Conservation (phyloP, 257 asterid genomes). For the Anisodus acutangulus region DNA sequence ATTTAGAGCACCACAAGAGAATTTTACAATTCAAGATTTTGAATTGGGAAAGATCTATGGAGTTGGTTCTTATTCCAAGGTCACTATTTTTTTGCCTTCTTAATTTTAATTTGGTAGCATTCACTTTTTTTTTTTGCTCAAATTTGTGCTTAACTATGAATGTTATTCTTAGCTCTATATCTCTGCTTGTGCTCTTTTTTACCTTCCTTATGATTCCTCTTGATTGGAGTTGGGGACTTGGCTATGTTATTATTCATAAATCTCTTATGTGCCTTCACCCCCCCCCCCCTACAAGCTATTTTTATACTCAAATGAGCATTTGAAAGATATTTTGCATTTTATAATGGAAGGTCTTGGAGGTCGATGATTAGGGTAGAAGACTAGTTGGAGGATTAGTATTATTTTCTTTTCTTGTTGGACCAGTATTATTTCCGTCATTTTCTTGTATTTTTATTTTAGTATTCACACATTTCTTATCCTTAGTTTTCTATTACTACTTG, state of each 20-base stretch:
- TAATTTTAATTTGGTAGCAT: neutral
- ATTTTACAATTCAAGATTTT: slow-evolving; percentile 89
- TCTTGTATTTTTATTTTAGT: too few species aligned
- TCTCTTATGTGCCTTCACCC: neutral
- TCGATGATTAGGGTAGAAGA: too few species aligned
- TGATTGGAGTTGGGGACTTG: neutral
- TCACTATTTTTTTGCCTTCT: slow-evolving; percentile 22
- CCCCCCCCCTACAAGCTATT: neutral
- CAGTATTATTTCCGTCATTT: too few species aligned
- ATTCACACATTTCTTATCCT: too few species aligned
- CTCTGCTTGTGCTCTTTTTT: too few species aligned
- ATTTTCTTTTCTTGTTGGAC: too few species aligned
- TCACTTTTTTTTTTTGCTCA: slow-evolving; percentile 32
- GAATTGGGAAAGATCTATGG: slow-evolving; percentile 97
- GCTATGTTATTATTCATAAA: neutral
- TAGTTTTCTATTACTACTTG: too few species aligned
- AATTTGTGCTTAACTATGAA: slow-evolving; percentile 17
- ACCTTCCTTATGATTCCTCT: neutral
- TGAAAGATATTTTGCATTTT: neutral
- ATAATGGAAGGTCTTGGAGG: neutral
- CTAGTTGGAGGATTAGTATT: too few species aligned
- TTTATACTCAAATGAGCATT: neutral
- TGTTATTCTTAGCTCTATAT: neutral
- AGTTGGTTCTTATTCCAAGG: slow-evolving; percentile 99
- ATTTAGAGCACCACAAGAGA: slow-evolving; percentile 95